A percentile compares a stretch with the other conserved stretches of the same genome.
Evolutionary conservation across 2,329 filamentous ascomycete species (phyloP).

Genomic region (Pseudogymnoascus sp.): DNA sequence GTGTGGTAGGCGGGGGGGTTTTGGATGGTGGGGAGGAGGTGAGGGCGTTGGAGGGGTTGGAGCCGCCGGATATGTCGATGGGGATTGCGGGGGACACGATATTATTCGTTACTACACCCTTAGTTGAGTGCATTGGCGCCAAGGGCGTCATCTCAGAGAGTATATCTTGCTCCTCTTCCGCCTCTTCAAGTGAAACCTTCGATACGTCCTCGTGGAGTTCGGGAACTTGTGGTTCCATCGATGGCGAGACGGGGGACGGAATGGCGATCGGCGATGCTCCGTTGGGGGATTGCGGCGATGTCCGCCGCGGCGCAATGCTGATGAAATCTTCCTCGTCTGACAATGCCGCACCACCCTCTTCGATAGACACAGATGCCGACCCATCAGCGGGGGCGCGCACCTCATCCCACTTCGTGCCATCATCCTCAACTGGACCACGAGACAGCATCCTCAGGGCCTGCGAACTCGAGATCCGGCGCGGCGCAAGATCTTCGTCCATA

Average conservation of each 20-base stretch:
- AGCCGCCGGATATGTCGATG: background rate
- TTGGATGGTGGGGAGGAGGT: background rate
- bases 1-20: background rate
- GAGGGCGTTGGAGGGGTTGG: background rate
- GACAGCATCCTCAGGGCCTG: conserved; percentile 46
- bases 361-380: conserved; percentile 22
- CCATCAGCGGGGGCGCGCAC: conserved; percentile 27
- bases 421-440: conserved; percentile 42
- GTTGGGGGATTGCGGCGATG: background rate
- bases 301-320: background rate
- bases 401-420: conserved; percentile 27
- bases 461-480: conserved; percentile 48
- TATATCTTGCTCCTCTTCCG: background rate
- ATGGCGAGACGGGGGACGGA: background rate
- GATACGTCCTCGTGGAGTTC: background rate
- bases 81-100: background rate
- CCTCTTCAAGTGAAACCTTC: background rate
- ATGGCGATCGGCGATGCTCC: background rate
- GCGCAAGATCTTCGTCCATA: conserved; percentile 34
- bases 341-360: background rate
- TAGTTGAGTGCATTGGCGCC: background rate
- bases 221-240: background rate
- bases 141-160: background rate
- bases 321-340: conserved; percentile 17
- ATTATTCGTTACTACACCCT: background rate